Evolutionary conservation across 495 filamentous ascomycete species (phyloP).

Genomic region (Staphylotrichum longicolle): DNA sequence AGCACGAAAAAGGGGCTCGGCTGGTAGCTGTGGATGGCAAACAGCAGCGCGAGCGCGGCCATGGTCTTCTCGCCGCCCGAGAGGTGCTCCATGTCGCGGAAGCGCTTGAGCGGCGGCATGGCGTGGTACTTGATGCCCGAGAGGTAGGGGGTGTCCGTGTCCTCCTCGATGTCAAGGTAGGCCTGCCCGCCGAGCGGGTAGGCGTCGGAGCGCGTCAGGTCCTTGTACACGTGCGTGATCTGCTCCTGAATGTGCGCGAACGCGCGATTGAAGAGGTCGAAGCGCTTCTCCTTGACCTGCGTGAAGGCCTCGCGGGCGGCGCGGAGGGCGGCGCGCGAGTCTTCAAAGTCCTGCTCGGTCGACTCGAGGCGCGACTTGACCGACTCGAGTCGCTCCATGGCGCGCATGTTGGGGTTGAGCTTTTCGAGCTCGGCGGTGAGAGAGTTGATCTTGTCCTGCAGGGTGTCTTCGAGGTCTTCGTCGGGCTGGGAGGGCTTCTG

Average conservation of each 20-base stretch:
- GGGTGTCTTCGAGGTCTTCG: slow-evolving; percentile 71
- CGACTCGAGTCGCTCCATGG: slow-evolving; percentile 84
- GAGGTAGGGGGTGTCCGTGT: slow-evolving; percentile 81
- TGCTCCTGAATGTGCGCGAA: slow-evolving; percentile 94
- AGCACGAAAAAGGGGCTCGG: slow-evolving; percentile 96
- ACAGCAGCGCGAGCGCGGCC: slow-evolving; percentile 90
- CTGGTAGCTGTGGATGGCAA: slow-evolving; percentile 93
- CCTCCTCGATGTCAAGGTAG: slow-evolving; percentile 88
- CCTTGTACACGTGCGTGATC: slow-evolving; percentile 90
- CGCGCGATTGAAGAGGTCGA: slow-evolving; percentile 89
- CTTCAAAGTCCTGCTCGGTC: slow-evolving; percentile 86
- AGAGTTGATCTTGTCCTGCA: slow-evolving; percentile 72
- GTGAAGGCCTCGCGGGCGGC: slow-evolving; percentile 80
- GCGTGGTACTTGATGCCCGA: slow-evolving; percentile 96
- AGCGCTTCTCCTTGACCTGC: slow-evolving; percentile 73
- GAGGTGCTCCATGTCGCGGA: slow-evolving; percentile 98
- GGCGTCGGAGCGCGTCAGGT: slow-evolving; percentile 79
- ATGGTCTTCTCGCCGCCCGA: slow-evolving; percentile 99
- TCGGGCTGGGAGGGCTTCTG: slow-evolving; percentile 48
- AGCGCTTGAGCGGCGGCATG: slow-evolving; percentile 97
- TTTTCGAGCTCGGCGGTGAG: slow-evolving; percentile 81
- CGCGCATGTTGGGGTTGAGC: slow-evolving; percentile 93
- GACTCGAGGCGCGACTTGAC: slow-evolving; percentile 79
- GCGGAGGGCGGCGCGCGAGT: slow-evolving; percentile 68
- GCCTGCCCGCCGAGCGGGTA: slow-evolving; percentile 91